Conservation (phyloP, 441 rosid genomes). For the Bocquillonia castaneifolia region DNA sequence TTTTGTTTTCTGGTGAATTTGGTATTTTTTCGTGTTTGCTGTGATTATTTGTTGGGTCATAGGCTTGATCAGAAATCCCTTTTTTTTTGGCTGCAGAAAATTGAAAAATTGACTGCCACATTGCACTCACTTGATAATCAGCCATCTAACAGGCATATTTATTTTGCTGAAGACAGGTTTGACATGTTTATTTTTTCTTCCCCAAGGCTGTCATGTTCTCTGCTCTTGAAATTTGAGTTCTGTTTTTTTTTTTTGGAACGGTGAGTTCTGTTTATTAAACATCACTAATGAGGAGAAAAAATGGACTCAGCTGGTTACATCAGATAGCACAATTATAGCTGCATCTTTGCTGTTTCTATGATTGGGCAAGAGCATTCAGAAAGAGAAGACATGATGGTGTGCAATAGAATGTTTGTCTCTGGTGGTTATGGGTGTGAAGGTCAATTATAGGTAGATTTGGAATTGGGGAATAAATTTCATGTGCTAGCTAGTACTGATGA, state of each 20-base stretch:
- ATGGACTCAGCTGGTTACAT: neutral
- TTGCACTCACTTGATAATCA: slow-evolving; percentile 62
- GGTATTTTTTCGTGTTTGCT: neutral
- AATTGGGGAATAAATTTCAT: neutral
- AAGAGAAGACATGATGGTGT: neutral
- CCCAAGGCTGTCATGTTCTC: neutral
- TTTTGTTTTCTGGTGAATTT: neutral
- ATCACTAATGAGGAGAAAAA: neutral
- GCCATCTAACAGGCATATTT: slow-evolving; percentile 48
- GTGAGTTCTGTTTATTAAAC: neutral
- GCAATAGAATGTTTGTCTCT: neutral
- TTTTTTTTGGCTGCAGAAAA: slow-evolving; percentile 49
- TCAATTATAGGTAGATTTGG: no score
- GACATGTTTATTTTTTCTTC: slow-evolving; percentile 5
- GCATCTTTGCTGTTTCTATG: neutral
- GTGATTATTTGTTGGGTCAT: neutral
- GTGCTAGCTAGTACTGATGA: neutral
- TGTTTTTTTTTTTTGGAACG: no score
- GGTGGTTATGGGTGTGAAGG: neutral
- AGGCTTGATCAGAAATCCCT: neutral
- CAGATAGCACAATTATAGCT: neutral
- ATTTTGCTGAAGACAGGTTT: slow-evolving; percentile 82
- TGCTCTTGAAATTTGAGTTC: slow-evolving; percentile 1
- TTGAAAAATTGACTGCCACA: slow-evolving; percentile 61
- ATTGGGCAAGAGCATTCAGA: neutral